Percentiles rank a stretch among this genome's conserved stretches.
phyloP scores from a whole-genome alignment of 2,329 filamentous ascomycete genomes.

The Neophaeococcomyces aloes region DNA sequence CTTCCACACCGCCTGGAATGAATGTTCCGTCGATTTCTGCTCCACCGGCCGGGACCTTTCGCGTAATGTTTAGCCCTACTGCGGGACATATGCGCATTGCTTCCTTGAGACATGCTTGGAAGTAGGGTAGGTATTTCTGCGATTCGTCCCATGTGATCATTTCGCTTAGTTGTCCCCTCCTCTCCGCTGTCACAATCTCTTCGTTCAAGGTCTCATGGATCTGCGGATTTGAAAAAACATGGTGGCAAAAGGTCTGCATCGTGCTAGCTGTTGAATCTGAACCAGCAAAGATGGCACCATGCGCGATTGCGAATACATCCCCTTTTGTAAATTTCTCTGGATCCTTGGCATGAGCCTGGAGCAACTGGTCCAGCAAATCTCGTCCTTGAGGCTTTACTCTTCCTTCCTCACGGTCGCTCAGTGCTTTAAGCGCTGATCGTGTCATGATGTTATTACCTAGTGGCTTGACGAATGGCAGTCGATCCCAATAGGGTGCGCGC shows the following conservation, averaged over 20 bases:
- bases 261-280: conserved; percentile 52
- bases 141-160: conserved; percentile 20
- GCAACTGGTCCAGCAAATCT: conserved; percentile 43
- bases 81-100: conserved; percentile 38
- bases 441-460: conserved; percentile 40
- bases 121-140: conserved; percentile 39
- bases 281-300: conserved; percentile 42
- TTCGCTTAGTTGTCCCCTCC: conserved; percentile 25
- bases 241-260: conserved; percentile 48
- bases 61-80: conserved; percentile 22
- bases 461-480: conserved; percentile 35
- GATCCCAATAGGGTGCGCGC: conserved; percentile 41
- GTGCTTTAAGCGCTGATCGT: conserved; percentile 34
- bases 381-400: conserved; percentile 35
- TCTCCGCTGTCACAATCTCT: conserved; percentile 24
- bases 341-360: conserved; percentile 44
- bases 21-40: conserved; percentile 20
- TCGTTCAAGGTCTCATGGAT: conserved; percentile 13
- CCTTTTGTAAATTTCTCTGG: conserved; percentile 39
- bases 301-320: conserved; percentile 48
- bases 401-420: conserved; percentile 33
- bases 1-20: conserved; percentile 20
- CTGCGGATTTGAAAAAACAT: conserved; percentile 35
- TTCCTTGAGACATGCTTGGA: conserved; percentile 40
- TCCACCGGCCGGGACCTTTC: conserved; percentile 41